Percentiles rank a stretch among this genome's conserved stretches.
Evolutionary conservation across 805 yeast genomes (phyloP).

Genomic region (Kluyveromyces dobzhanskii): DNA sequence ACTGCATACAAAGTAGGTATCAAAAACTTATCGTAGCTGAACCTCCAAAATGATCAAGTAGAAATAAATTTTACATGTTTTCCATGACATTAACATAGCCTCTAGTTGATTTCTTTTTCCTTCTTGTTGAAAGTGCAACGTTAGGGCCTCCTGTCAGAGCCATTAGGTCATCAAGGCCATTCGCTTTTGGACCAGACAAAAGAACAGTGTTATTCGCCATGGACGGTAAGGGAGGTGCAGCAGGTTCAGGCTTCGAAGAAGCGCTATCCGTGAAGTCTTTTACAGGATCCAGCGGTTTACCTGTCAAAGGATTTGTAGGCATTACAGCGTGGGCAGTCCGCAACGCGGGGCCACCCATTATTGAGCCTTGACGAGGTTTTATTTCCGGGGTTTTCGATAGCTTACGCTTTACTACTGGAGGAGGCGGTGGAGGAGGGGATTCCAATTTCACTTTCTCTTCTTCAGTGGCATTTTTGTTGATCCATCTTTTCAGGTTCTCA

Average conservation of each 20-base stretch:
- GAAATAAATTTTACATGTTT: slow-evolving; percentile 9
- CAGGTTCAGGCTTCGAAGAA: slow-evolving; percentile 16
- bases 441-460: slow-evolving; percentile 52
- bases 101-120: slow-evolving; percentile 40
- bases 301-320: slow-evolving; percentile 29
- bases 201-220: slow-evolving; percentile 12
- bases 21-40: too few relatives aligned
- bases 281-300: slow-evolving; percentile 18
- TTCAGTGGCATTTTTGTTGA: slow-evolving; percentile 56
- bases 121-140: slow-evolving; percentile 24
- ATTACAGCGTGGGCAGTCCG: slow-evolving; percentile 28
- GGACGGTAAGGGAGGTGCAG: slow-evolving; percentile 2
- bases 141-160: slow-evolving; percentile 29
- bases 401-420: slow-evolving; percentile 34
- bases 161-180: slow-evolving; percentile 41
- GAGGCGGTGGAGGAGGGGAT: slow-evolving; percentile 67
- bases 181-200: slow-evolving; percentile 28
- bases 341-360: slow-evolving; percentile 22
- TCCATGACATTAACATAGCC: slow-evolving; percentile 65
- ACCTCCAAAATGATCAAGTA: too few relatives aligned
- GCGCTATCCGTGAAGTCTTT: slow-evolving; percentile 6
- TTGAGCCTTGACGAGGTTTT: slow-evolving; percentile 34
- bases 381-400: slow-evolving; percentile 25
- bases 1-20: too few relatives aligned
- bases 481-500: slow-evolving; percentile 80